Evolutionary conservation across 2,329 filamentous ascomycete genomes (phyloP).

Genomic region (Colletotrichum sidae): DNA sequence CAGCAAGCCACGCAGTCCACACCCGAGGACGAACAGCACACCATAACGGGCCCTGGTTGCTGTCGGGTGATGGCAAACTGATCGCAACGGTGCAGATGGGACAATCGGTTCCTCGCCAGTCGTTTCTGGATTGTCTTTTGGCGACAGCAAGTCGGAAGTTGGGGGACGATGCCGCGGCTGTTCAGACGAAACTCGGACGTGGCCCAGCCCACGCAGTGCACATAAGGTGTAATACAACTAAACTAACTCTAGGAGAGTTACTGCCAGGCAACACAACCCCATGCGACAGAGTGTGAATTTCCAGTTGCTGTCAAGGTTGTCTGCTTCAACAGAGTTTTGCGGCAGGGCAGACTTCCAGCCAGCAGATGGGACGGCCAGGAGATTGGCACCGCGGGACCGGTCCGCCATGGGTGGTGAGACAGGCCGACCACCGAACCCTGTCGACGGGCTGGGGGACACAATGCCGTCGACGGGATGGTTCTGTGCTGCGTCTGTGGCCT

Average conservation of each 20-base stretch:
- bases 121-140: conserved; percentile 1
- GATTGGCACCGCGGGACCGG: conserved; percentile 27
- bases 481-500: not conserved
- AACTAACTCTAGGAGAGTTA: too few relatives aligned
- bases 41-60: conserved; percentile 4
- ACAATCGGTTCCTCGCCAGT: conserved; percentile 2
- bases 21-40: conserved; percentile 23
- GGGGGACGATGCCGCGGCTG: not conserved
- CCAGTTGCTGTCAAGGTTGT: too few relatives aligned
- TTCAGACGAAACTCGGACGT: conserved; percentile 25
- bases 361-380: conserved; percentile 23
- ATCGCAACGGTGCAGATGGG: conserved; percentile 15
- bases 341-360: conserved; percentile 23
- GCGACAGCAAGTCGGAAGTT: conserved; percentile 17
- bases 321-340: not conserved
- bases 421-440: conserved; percentile 30
- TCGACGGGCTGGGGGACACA: conserved; percentile 9
- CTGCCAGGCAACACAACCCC: too few relatives aligned
- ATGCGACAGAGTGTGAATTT: too few relatives aligned
- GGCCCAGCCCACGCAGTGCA: not conserved
- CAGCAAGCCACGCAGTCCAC: not conserved
- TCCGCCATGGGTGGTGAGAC: conserved; percentile 32
- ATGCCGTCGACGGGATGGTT: conserved; percentile 12
- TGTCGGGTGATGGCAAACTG: conserved; percentile 27
- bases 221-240: too few relatives aligned